Evolutionary conservation across 2,329 filamentous ascomycete genomes (phyloP).

Genomic region (Penicillium sp.): DNA sequence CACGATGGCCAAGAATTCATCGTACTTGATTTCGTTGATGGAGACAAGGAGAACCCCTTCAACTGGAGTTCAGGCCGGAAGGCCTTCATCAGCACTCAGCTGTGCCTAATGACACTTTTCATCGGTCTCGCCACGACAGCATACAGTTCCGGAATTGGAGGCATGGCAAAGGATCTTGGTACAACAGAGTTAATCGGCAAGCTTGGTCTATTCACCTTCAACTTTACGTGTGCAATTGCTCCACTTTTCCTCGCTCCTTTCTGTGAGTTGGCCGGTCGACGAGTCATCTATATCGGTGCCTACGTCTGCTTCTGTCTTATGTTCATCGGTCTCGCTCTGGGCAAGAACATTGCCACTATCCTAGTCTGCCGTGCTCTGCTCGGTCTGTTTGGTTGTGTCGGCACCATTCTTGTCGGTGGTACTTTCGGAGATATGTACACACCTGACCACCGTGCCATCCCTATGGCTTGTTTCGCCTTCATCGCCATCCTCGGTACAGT

Average conservation of each 20-base stretch:
- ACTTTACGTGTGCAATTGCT: conserved; percentile 51
- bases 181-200: conserved; percentile 47
- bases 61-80: conserved; percentile 51
- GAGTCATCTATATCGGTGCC: conserved; percentile 49
- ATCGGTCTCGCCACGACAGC: conserved; percentile 57
- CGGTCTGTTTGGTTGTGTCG: conserved; percentile 52
- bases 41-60: conserved; percentile 54
- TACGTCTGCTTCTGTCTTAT: conserved; percentile 49
- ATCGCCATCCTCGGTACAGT: conserved; percentile 55
- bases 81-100: conserved; percentile 48
- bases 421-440: conserved; percentile 54
- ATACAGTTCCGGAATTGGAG: conserved; percentile 51
- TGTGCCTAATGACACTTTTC: conserved; percentile 56
- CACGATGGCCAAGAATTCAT: conserved; percentile 49
- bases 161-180: conserved; percentile 49
- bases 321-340: conserved; percentile 52
- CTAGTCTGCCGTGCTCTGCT: conserved; percentile 50
- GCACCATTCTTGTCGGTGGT: conserved; percentile 52
- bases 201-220: conserved; percentile 53
- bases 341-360: conserved; percentile 51
- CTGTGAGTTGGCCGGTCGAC: conserved; percentile 51
- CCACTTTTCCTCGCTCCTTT: conserved; percentile 52
- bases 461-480: conserved; percentile 52
- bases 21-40: conserved; percentile 48
- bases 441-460: conserved; percentile 46